These are phyloP conservation scores for Tylopilus vinaceipallidus DNA, from an alignment of 768 basidiomycete species.

Conservation along the genomic window DNA sequence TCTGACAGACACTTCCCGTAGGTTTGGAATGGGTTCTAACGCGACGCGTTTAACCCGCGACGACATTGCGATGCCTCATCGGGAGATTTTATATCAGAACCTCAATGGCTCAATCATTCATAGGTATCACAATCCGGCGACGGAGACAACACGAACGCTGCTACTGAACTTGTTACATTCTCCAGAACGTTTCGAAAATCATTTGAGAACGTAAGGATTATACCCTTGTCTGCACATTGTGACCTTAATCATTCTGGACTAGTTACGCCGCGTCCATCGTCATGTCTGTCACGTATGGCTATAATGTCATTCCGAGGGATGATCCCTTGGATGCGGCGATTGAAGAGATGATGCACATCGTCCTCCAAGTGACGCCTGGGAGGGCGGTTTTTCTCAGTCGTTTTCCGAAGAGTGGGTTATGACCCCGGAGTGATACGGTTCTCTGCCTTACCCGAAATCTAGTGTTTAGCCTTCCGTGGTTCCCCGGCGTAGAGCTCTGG, in stretches of 20 bases:
- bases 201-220: constrained; percentile 20
- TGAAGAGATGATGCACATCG: constrained; percentile 8
- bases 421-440: background rate
- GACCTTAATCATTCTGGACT: background rate
- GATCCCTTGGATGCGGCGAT: constrained; percentile 19
- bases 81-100: constrained; percentile 16
- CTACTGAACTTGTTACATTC: constrained; percentile 10
- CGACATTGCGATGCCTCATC: constrained; percentile 16
- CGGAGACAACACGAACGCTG: constrained; percentile 2
- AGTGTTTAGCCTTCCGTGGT: constrained; percentile 23
- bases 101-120: constrained; percentile 11
- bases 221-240: background rate
- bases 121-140: constrained; percentile 13
- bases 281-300: constrained; percentile 22
- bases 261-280: constrained; percentile 21
- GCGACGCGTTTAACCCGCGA: constrained; percentile 20
- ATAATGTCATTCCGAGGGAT: constrained; percentile 15
- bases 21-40: constrained; percentile 26
- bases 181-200: constrained; percentile 15
- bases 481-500: constrained; percentile 13
- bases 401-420: constrained; percentile 22
- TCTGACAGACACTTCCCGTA: constrained; percentile 2
- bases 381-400: constrained; percentile 15
- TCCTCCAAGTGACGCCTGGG: constrained; percentile 18
- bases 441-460: background rate